Percentiles rank a stretch among this genome's conserved stretches.
Conservation (phyloP, 805 yeast species). For the Monosporozyma aerobia region DNA sequence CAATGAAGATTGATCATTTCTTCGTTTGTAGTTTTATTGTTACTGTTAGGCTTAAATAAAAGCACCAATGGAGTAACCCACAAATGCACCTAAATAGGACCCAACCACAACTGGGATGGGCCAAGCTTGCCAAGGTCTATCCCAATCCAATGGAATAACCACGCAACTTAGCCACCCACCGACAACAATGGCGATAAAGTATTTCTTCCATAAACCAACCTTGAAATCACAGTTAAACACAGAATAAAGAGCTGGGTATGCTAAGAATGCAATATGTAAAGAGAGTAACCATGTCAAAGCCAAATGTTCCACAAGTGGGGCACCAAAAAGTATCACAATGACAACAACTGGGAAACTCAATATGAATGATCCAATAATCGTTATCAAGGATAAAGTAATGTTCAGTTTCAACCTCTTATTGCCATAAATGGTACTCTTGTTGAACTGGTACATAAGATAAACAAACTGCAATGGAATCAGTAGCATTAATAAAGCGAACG, state of each 20-base stretch:
- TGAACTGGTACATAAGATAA: constrained; percentile 30
- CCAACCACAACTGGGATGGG: constrained; percentile 84
- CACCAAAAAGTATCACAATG: constrained; percentile 61
- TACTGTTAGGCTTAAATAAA: constrained; percentile 13
- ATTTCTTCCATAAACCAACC: constrained; percentile 35
- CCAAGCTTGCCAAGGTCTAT: constrained; percentile 94
- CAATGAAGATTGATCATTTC: not conserved
- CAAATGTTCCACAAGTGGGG: constrained; percentile 53
- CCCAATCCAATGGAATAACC: constrained; percentile 97
- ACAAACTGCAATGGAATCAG: constrained; percentile 30
- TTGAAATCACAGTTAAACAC: constrained; percentile 44
- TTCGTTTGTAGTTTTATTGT: not conserved
- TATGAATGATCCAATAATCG: constrained; percentile 18
- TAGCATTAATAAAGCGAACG: constrained; percentile 19
- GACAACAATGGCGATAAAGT: constrained; percentile 30
- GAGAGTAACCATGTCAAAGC: constrained; percentile 53
- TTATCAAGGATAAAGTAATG: constrained; percentile 14
- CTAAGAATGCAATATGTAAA: constrained; percentile 49
- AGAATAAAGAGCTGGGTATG: constrained; percentile 56
- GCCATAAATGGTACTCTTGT: constrained; percentile 28
- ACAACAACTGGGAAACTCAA: constrained; percentile 22
- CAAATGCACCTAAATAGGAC: constrained; percentile 59
- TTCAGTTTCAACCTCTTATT: constrained; percentile 27
- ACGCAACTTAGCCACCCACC: constrained; percentile 92
- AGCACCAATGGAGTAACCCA: constrained; percentile 44